Evolutionary conservation across 2,329 filamentous ascomycete species (phyloP).

Genomic region (Aspergillus oerlinghausenensis): DNA sequence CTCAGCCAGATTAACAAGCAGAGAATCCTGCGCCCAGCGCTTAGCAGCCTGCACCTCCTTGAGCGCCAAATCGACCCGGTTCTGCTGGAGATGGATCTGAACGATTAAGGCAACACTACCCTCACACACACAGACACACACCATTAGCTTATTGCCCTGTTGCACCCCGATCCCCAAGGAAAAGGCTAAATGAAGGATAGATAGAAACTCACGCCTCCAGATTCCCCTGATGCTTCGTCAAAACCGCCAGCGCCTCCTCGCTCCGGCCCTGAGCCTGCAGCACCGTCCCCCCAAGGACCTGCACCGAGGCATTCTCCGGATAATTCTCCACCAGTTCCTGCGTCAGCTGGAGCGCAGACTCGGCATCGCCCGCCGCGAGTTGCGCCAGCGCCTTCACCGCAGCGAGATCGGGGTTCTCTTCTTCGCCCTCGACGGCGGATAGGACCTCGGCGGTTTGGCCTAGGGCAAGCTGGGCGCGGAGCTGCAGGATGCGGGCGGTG

Average conservation of each 20-base stretch:
- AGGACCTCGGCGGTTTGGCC: slow-evolving; percentile 72
- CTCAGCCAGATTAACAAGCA: slow-evolving; percentile 91
- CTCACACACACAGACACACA: background rate
- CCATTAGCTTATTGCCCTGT: slow-evolving; percentile 7
- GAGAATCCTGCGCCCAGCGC: slow-evolving; percentile 90
- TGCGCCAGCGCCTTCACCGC: slow-evolving; percentile 75
- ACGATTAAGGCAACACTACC: slow-evolving; percentile 73
- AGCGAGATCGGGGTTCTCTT: slow-evolving; percentile 65
- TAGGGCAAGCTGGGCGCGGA: slow-evolving; percentile 78
- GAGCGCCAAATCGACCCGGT: slow-evolving; percentile 81
- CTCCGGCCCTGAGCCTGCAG: slow-evolving; percentile 73
- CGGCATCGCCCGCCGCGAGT: slow-evolving; percentile 55
- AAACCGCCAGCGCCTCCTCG: slow-evolving; percentile 77
- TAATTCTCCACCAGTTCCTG: slow-evolving; percentile 64
- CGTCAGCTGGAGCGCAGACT: slow-evolving; percentile 58
- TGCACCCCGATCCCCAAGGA: background rate
- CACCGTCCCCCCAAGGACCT: slow-evolving; percentile 76
- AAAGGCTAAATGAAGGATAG: background rate
- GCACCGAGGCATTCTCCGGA: slow-evolving; percentile 72
- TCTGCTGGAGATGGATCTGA: slow-evolving; percentile 88
- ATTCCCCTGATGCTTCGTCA: slow-evolving; percentile 80
- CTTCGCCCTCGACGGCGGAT: slow-evolving; percentile 60
- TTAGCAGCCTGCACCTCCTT: slow-evolving; percentile 85
- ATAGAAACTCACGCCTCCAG: slow-evolving; percentile 63
- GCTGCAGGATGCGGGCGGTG: slow-evolving; percentile 70